Evolutionary conservation across 371 early-diverging fungal genomes (phyloP), one percentile per base, ranked within the genome.

Genomic region (Nematocida minor): DNA sequence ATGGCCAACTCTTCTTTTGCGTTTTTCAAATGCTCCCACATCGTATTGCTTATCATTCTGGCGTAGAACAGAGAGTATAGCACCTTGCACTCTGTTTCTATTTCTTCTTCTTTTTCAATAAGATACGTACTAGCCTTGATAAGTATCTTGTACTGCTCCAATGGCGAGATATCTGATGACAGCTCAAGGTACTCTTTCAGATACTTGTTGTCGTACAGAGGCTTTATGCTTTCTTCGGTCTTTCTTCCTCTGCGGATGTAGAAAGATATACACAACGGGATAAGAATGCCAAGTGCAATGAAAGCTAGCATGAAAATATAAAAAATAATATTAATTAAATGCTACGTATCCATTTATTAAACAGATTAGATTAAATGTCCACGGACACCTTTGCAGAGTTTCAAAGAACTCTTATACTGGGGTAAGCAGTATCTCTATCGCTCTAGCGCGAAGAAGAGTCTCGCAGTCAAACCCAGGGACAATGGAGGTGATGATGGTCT

Each of bases 301-400:
- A 74, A 74, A 46, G 49, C n/a, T 27, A 74, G 41, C 77, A 74
- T 74, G 31, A 27, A 48, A 51, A n/a, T 46, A 74, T 18, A 64
- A 62, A 20, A 74, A 62, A 42, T 62, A 18, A 22, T 27, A 51
- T n/a, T 22, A 51, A 22, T 51, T 51, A 51, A 51, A 51, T n/a
- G n/a, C n/a, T n/a, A n/a, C n/a, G n/a, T n/a, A n/a, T n/a, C n/a
- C n/a, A n/a, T n/a, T n/a, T n/a, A n/a, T n/a, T n/a, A n/a, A n/a
- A n/a, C n/a, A n/a, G n/a, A n/a, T n/a, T n/a, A n/a, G 27, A 51
- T 51, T 27, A 51, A 18, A 42, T 6, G 18, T 42, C 6, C 44
- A 42, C 44, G 6, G 44, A 42, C 6, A 18, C 44, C 6, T 18
- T 42, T 42, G 44, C 44, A 42, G 9, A 42, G 18, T 6, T 42